These are phyloP conservation scores for Phytophthora lateralis DNA, from an alignment of 352 stramenopile species.

Conservation along the genomic window DNA sequence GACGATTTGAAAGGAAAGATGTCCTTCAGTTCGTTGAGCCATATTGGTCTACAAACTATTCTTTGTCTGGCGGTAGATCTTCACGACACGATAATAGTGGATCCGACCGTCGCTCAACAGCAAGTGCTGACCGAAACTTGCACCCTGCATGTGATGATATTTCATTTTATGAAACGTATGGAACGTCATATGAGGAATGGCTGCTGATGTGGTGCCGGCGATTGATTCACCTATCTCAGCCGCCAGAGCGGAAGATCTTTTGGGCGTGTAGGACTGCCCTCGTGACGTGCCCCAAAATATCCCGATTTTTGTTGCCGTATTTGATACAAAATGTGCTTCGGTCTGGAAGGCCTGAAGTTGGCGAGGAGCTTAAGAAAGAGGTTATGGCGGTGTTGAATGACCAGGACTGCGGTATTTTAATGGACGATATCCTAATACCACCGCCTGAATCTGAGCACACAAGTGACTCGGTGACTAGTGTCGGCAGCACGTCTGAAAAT, in stretches of 20 bases:
- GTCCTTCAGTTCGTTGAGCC: slow-evolving; percentile 89
- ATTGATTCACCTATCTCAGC: slow-evolving; percentile 78
- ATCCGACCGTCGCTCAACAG: slow-evolving; percentile 18
- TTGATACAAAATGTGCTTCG: slow-evolving; percentile 87
- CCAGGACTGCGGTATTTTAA: slow-evolving; percentile 61
- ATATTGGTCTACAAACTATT: slow-evolving; percentile 91
- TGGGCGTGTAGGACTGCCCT: slow-evolving; percentile 68
- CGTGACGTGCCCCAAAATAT: slow-evolving; percentile 70
- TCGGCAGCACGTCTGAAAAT: slow-evolving; percentile 11
- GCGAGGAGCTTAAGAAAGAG: slow-evolving; percentile 78
- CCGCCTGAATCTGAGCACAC: slow-evolving; percentile 34
- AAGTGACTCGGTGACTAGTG: slow-evolving; percentile 18
- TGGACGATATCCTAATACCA: slow-evolving; percentile 51
- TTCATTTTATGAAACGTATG: slow-evolving; percentile 81
- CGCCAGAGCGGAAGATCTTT: slow-evolving; percentile 88
- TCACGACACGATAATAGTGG: slow-evolving; percentile 17
- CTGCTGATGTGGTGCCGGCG: slow-evolving; percentile 77
- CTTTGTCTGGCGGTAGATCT: slow-evolving; percentile 34
- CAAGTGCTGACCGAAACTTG: slow-evolving; percentile 28
- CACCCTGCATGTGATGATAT: slow-evolving; percentile 41
- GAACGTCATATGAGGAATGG: slow-evolving; percentile 82
- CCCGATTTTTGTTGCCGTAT: slow-evolving; percentile 83
- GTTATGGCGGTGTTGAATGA: slow-evolving; percentile 83
- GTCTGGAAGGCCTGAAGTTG: slow-evolving; percentile 63
- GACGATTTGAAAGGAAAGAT: slow-evolving; percentile 81